Evolutionary conservation across 495 filamentous ascomycete genomes (phyloP).

Genomic region (Aspergillus homomorphus): DNA sequence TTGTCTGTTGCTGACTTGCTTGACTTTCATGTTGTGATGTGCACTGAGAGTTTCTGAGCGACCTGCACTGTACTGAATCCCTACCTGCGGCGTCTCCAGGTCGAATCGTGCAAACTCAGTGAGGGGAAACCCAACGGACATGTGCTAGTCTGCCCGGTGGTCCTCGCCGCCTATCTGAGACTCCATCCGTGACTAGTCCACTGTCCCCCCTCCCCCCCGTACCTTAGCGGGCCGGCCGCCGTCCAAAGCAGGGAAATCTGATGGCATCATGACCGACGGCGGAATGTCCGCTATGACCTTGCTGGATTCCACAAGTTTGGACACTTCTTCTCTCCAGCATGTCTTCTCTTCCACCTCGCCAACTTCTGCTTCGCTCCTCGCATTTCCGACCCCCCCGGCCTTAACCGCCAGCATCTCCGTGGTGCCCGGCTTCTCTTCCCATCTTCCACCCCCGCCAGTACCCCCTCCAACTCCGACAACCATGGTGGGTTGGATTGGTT

Average conservation of each 20-base stretch:
- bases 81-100: background rate
- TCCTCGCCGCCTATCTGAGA: background rate
- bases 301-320: conserved; percentile 11
- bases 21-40: background rate
- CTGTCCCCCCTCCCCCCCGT: no score
- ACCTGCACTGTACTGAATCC: background rate
- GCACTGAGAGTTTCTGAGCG: background rate
- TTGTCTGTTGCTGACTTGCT: background rate
- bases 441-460: conserved; percentile 28
- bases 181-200: background rate
- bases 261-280: conserved; percentile 20
- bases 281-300: conserved; percentile 9
- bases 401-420: conserved; percentile 22
- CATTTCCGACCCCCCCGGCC: conserved; percentile 24
- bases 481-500: conserved; percentile 46
- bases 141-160: background rate
- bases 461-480: conserved; percentile 34
- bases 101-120: no score
- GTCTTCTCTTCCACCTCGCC: conserved; percentile 10
- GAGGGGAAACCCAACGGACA: no score
- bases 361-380: conserved; percentile 11
- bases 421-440: conserved; percentile 22
- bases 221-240: conserved; percentile 7
- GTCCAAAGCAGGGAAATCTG: conserved; percentile 2
- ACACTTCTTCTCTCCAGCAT: conserved; percentile 7